Conservation (phyloP, 1,284 basidiomycete species). For the Ceratobasidium theobromae region DNA sequence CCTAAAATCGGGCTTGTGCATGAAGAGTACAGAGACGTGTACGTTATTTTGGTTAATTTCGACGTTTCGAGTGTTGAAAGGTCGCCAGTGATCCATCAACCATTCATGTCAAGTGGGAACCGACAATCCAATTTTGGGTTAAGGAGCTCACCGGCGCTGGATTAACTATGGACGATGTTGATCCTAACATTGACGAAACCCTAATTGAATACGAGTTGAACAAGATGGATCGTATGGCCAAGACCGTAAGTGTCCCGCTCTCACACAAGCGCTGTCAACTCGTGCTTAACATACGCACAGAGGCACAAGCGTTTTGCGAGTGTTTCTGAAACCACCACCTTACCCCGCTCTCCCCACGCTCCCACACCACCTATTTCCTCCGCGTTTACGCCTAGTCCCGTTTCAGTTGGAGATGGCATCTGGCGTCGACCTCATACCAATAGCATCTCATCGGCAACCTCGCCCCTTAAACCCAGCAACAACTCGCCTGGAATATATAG, state of each 20-base stretch:
- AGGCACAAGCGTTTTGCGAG: slow-evolving; percentile 21
- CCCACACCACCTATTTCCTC: slow-evolving; percentile 24
- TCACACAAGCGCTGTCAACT: not conserved
- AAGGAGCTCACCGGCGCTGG: slow-evolving; percentile 18
- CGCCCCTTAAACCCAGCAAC: not conserved
- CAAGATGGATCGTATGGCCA: slow-evolving; percentile 26
- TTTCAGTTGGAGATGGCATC: slow-evolving; percentile 2
- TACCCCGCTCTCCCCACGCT: not conserved
- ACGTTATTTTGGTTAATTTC: not conserved
- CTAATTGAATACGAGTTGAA: slow-evolving; percentile 12
- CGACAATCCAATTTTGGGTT: slow-evolving; percentile 22
- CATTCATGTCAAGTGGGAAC: slow-evolving; percentile 28
- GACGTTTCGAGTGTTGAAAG: not conserved
- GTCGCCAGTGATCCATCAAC: slow-evolving; percentile 6
- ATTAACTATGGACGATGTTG: slow-evolving; percentile 22
- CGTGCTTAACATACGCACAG: not conserved
- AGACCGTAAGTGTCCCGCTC: not conserved
- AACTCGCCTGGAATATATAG: slow-evolving; percentile 18
- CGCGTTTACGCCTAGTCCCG: slow-evolving; percentile 20
- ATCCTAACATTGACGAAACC: slow-evolving; percentile 19
- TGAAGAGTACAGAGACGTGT: slow-evolving; percentile 19
- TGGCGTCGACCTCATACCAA: slow-evolving; percentile 26
- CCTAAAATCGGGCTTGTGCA: slow-evolving; percentile 4
- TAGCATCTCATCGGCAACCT: slow-evolving; percentile 2
- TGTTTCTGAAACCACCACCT: slow-evolving; percentile 12